Base-by-base conservation (phyloP, 768 basidiomycete species). In the Tylopilus rubrobrunneus region DNA sequence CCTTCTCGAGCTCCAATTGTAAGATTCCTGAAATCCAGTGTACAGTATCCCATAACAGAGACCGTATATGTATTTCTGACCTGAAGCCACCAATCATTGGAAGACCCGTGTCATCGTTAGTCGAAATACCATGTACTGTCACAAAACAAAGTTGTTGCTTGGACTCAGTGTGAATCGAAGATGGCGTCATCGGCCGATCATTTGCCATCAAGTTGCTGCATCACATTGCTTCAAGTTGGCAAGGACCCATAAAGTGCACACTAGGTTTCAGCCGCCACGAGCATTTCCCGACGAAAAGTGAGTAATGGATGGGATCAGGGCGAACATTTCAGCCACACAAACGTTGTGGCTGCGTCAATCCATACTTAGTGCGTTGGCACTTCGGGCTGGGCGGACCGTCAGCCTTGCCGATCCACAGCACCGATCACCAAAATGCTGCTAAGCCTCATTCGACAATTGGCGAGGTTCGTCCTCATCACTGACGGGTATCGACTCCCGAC, bases 41-140 rank as follows among this genome's bases (percentile, higher is more conserved):
- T 53, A 56, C 51, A 44, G 34, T 62, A 44, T 31, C 52, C 37
- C 5, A 42, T 40, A 34, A 23, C 43, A 29, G 45, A 31, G 43
- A 39, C 44, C 67, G 64, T 65, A 65, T 52, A 54, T 59, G 62
- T 67, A 62, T 45, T 49, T 40, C 31, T 14, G 19, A 34, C 41
- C 27, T 15, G n/a, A 49, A 31, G 15, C 39, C 36, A 11, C 39
- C 42, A 47, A 31, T 55, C 54, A 3, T 40, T 49, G 28, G 28
- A 42, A 50, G 37, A 36, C 6, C 27, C 44, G 23, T 42, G 27
- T 53, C 51, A 45, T 45, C 27, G 11, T 39, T 52, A 49, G 48
- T 28, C 37, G 19, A 31, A 29, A 29, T 4, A 25, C 2, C 14
- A 14, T 48, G 47, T 34, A 11, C 23, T 28, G 14, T 28, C 15